A percentile compares a stretch with the other conserved stretches of the same genome.
phyloP scores from a whole-genome alignment of 75 land plant genomes.

The Cunninghamia lanceolata region DNA sequence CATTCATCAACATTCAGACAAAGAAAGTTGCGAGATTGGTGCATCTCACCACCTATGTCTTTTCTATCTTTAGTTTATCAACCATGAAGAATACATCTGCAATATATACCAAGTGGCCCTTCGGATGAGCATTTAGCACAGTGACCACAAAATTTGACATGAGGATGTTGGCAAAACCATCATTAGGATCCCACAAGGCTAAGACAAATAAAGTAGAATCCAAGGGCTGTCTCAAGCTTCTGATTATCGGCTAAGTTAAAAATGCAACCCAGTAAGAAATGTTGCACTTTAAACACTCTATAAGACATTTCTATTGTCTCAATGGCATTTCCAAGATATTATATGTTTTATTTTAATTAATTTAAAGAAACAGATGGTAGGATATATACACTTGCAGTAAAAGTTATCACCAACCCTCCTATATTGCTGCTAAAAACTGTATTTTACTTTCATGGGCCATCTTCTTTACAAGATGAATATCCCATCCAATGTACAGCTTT shows the following conservation, averaged over 20 bases:
- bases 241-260: not conserved
- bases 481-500: not conserved
- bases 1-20: too few relatives aligned
- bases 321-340: not conserved
- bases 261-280: not conserved
- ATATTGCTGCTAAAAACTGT: not conserved
- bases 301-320: not conserved
- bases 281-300: not conserved
- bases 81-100: too few relatives aligned
- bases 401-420: not conserved
- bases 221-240: slow-evolving; percentile 7
- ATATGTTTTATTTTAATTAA: not conserved
- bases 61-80: too few relatives aligned
- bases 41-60: too few relatives aligned
- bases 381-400: not conserved
- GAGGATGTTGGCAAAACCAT: not conserved
- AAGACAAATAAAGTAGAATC: slow-evolving; percentile 1
- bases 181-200: not conserved
- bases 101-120: too few relatives aligned
- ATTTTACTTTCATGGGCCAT: not conserved
- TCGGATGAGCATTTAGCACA: too few relatives aligned
- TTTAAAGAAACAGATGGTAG: not conserved
- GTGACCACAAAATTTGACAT: not conserved
- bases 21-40: too few relatives aligned
- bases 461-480: not conserved